Evolutionary conservation across 345 rosid genomes (phyloP).

Genomic region (Hibiscus mutabilis): DNA sequence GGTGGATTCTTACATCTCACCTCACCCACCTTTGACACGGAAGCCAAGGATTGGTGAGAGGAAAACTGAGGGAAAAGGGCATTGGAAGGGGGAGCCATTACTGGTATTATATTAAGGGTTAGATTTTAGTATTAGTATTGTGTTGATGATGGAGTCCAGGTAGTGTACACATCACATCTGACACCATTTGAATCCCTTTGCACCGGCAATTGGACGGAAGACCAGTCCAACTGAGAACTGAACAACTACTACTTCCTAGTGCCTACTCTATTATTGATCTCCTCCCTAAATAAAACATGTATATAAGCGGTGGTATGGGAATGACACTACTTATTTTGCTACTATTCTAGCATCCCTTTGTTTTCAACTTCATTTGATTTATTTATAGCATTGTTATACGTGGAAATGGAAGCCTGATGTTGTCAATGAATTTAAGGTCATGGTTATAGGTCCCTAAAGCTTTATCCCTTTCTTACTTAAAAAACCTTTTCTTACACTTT

Average conservation of each 20-base stretch:
- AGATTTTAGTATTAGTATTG: not conserved
- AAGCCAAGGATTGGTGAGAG: conserved; percentile 33
- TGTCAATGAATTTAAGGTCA: too few relatives aligned
- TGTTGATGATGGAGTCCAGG: not conserved
- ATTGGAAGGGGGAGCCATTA: conserved; percentile 30
- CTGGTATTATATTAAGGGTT: not conserved
- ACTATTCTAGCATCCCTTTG: too few relatives aligned
- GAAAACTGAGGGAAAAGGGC: conserved; percentile 24
- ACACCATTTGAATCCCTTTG: conserved; percentile 32
- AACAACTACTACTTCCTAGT: not conserved
- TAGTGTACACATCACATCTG: conserved; percentile 23
- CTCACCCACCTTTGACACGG: conserved; percentile 18
- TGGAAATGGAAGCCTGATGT: too few relatives aligned
- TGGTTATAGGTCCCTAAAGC: too few relatives aligned
- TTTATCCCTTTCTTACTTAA: too few relatives aligned
- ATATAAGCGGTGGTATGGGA: too few relatives aligned
- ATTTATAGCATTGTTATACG: too few relatives aligned
- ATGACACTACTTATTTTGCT: too few relatives aligned
- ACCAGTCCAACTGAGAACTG: conserved; percentile 46
- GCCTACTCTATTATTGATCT: not conserved
- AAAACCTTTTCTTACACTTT: too few relatives aligned
- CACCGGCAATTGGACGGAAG: conserved; percentile 69
- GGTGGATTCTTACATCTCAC: conserved; percentile 8
- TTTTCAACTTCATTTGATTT: too few relatives aligned
- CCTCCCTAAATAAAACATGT: not conserved